Percentiles rank a stretch among this genome's conserved stretches.
These are phyloP conservation scores for Venturia effusa DNA, from an alignment of 2,329 filamentous ascomycete species.

Conservation along the genomic window DNA sequence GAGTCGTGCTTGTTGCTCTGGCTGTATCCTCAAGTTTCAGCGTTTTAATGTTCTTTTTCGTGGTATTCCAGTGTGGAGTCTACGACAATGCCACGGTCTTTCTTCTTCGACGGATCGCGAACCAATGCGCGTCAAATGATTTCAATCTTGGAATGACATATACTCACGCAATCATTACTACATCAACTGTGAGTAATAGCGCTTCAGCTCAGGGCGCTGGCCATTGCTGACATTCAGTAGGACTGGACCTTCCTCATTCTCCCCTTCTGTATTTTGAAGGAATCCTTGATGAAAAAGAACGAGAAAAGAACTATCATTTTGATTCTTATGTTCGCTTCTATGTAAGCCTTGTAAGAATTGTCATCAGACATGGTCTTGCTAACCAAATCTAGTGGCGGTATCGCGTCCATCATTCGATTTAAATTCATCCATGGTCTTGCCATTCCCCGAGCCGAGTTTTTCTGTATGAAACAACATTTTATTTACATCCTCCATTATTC, in stretches of 20 bases:
- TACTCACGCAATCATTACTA: slow-evolving; percentile 1
- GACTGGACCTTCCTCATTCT: slow-evolving; percentile 5
- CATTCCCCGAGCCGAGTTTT: background rate
- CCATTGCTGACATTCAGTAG: background rate
- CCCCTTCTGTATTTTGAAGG: background rate
- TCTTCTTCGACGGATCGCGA: background rate
- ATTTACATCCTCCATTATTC: background rate
- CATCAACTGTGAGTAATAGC: background rate
- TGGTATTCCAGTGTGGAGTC: slow-evolving; percentile 3
- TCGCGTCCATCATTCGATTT: slow-evolving; percentile 2
- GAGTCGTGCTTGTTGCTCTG: background rate
- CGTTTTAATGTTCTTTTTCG: slow-evolving; percentile 4
- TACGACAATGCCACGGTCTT: background rate
- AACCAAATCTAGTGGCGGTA: background rate
- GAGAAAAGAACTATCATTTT: background rate
- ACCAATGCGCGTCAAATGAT: background rate
- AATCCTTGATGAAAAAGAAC: background rate
- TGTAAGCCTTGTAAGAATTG: background rate
- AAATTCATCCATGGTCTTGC: slow-evolving; percentile 2
- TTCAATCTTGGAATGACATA: background rate
- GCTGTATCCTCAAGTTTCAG: background rate
- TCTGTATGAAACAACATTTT: background rate
- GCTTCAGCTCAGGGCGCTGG: too few species aligned
- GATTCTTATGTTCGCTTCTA: slow-evolving; percentile 2
- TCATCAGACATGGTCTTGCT: background rate